These are phyloP conservation scores for Leccinum arenicola DNA, from an alignment of 768 basidiomycete species.

Conservation along the genomic window DNA sequence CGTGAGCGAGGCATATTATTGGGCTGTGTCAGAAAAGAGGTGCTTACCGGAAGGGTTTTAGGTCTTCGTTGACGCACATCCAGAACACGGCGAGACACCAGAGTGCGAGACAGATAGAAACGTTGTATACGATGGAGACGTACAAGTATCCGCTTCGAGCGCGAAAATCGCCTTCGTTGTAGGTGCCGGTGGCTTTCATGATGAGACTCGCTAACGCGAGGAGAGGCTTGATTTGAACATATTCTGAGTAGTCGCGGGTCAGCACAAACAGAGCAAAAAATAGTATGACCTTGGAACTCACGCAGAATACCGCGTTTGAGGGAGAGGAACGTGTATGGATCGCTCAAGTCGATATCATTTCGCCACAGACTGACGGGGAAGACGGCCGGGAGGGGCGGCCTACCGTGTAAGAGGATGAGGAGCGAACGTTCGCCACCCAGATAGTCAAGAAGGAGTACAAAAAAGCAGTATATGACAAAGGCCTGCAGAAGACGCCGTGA, in stretches of 20 bases:
- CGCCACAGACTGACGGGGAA: slow-evolving; percentile 86
- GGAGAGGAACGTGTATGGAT: slow-evolving; percentile 91
- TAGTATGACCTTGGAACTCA: slow-evolving; percentile 32
- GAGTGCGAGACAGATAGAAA: slow-evolving; percentile 73
- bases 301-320: slow-evolving; percentile 95
- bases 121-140: slow-evolving; percentile 81
- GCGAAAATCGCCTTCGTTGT: slow-evolving; percentile 85
- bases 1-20: neutral
- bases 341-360: slow-evolving; percentile 86
- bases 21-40: neutral
- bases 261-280: neutral
- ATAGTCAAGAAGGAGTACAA: slow-evolving; percentile 75
- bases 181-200: slow-evolving; percentile 83
- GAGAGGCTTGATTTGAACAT: slow-evolving; percentile 94
- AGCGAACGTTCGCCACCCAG: slow-evolving; percentile 93
- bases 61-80: slow-evolving; percentile 86
- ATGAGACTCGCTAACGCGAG: slow-evolving; percentile 82
- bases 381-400: slow-evolving; percentile 82
- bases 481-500: slow-evolving; percentile 46
- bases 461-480: slow-evolving; percentile 94
- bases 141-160: slow-evolving; percentile 89
- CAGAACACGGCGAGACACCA: slow-evolving; percentile 98
- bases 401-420: slow-evolving; percentile 87
- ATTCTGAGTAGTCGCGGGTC: slow-evolving; percentile 54
- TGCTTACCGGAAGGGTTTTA: slow-evolving; percentile 81